Percentiles rank a stretch among this genome's conserved stretches.
phyloP scores from a whole-genome alignment of 2,329 filamentous ascomycete species.

The Sporothrix euskadiensis region DNA sequence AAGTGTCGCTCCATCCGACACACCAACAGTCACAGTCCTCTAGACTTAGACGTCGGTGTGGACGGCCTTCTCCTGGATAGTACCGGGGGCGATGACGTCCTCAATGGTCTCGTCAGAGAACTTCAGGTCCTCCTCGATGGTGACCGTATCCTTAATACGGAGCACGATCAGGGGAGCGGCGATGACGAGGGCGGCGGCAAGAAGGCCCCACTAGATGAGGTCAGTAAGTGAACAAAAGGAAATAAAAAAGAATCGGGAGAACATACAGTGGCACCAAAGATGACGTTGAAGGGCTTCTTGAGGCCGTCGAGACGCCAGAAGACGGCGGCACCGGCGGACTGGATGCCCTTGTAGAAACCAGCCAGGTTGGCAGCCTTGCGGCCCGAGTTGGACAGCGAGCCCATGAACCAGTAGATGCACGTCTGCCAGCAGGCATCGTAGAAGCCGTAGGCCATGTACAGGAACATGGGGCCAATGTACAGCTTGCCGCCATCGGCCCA shows the following conservation, averaged over 20 bases:
- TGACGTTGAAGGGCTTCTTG: constrained; percentile 64
- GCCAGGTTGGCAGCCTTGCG: constrained; percentile 90
- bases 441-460: constrained; percentile 89
- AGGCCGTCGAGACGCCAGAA: constrained; percentile 69
- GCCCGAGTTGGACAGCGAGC: constrained; percentile 85
- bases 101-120: constrained; percentile 80
- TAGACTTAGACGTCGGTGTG: constrained; percentile 23
- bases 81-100: constrained; percentile 57
- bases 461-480: constrained; percentile 78
- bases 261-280: constrained; percentile 63
- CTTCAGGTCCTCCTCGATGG: constrained; percentile 76
- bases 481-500: constrained; percentile 60
- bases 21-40: background rate
- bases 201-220: constrained; percentile 66
- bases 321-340: constrained; percentile 81
- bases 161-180: constrained; percentile 77
- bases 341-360: constrained; percentile 58
- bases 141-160: constrained; percentile 79
- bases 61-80: constrained; percentile 29
- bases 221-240: background rate
- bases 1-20: background rate
- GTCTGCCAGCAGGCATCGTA: constrained; percentile 92
- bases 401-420: constrained; percentile 93
- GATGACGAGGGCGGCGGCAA: constrained; percentile 71
- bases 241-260: background rate